Evolutionary conservation across 2,329 filamentous ascomycete genomes (phyloP).

Genomic region (Decorospora gaudefroyi): DNA sequence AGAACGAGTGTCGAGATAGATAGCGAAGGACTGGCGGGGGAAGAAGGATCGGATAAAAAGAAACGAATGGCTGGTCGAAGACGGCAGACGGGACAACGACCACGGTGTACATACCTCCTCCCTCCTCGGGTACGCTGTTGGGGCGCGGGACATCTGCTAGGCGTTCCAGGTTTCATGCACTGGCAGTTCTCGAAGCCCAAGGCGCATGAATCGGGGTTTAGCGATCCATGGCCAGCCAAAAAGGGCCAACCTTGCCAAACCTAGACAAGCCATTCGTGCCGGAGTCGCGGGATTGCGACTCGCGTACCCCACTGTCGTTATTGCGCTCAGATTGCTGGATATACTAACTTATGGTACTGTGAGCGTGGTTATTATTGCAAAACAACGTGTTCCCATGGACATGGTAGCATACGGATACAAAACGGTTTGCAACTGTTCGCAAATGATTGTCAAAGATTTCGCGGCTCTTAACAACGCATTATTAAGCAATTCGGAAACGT

Average conservation of each 20-base stretch:
- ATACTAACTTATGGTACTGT: no score
- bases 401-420: no score
- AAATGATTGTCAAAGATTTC: not conserved
- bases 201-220: conserved; percentile 15
- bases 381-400: no score
- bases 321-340: no score
- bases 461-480: no score
- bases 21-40: conserved; percentile 5
- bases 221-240: conserved; percentile 18
- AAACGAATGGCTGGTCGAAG: conserved; percentile 17
- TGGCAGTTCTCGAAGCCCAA: conserved; percentile 26
- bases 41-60: conserved; percentile 7
- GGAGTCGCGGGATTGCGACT: conserved; percentile 10
- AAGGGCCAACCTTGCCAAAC: conserved; percentile 18
- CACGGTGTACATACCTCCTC: conserved; percentile 6
- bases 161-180: conserved; percentile 22
- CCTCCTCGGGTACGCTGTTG: conserved; percentile 19
- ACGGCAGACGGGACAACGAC: conserved; percentile 6
- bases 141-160: conserved; percentile 15
- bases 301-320: conserved; percentile 1
- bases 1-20: conserved; percentile 7
- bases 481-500: no score
- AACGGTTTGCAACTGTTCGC: no score
- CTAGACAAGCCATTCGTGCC: conserved; percentile 24
- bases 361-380: no score